A percentile compares a stretch with the other conserved stretches of the same genome.
Conservation (phyloP, 345 rosid species). For the Brassica cretica region DNA sequence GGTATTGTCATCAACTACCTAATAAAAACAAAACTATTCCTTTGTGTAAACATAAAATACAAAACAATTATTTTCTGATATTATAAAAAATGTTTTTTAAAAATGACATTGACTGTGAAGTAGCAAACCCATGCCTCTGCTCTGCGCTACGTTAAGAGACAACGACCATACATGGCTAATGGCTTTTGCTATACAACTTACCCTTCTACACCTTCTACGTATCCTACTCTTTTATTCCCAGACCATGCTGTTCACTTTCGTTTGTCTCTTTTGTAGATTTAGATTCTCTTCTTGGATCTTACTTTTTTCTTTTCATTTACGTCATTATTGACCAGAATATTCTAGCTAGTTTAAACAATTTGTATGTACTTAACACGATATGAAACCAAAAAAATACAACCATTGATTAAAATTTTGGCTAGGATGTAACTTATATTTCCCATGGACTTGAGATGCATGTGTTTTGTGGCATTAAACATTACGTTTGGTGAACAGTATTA, state of each 20-base stretch:
- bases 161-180: constrained; percentile 28
- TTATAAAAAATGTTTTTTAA: not conserved
- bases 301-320: not conserved
- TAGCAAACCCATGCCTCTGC: constrained; percentile 35
- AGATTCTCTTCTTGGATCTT: constrained; percentile 20
- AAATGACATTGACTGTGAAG: constrained; percentile 21
- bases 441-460: not conserved
- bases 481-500: not conserved
- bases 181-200: constrained; percentile 27
- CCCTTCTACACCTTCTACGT: constrained; percentile 35
- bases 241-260: constrained; percentile 26
- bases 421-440: not conserved
- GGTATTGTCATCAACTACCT: constrained; percentile 23
- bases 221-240: not conserved
- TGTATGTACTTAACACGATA: not conserved
- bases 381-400: not conserved
- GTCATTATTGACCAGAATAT: not conserved
- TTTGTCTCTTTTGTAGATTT: constrained; percentile 29
- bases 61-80: not conserved
- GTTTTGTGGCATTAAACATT: not conserved
- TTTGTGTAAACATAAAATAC: not conserved
- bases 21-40: constrained; percentile 13
- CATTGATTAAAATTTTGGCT: not conserved
- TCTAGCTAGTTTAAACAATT: not conserved
- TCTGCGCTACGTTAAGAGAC: constrained; percentile 30